These are phyloP conservation scores for Globisporangium canariense DNA, from an alignment of 352 stramenopile species.

Conservation along the genomic window DNA sequence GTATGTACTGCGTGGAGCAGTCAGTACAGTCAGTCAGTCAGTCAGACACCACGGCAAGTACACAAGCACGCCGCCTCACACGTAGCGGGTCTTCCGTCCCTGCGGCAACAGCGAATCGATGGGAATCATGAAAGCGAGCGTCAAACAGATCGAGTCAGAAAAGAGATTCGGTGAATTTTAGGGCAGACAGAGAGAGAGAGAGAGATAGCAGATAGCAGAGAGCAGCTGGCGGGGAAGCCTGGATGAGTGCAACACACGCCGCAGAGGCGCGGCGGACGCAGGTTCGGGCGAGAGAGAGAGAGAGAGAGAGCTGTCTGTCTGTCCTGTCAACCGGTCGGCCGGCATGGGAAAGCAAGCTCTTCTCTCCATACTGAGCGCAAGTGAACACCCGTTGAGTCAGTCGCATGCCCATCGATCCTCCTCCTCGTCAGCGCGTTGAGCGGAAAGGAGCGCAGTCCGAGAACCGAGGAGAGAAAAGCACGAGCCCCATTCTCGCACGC, in stretches of 20 bases:
- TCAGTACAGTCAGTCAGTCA: too few species aligned
- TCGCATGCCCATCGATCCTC: constrained; percentile 1
- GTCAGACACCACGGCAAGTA: too few species aligned
- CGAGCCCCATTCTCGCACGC: not conserved
- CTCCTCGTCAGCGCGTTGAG: not conserved
- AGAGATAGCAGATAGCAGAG: not conserved
- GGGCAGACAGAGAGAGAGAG: not conserved
- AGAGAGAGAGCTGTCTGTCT: not conserved
- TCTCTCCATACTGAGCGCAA: constrained; percentile 8
- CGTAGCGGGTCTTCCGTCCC: not conserved
- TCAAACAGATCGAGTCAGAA: not conserved
- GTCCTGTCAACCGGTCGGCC: not conserved
- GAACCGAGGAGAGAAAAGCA: not conserved
- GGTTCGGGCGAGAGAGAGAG: not conserved
- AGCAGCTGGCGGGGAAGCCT: not conserved
- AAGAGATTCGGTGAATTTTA: constrained; percentile 6
- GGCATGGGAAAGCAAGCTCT: not conserved
- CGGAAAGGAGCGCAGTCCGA: not conserved
- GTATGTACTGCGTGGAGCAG: too few species aligned
- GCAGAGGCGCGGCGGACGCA: not conserved
- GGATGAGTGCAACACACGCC: not conserved
- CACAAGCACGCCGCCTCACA: not conserved
- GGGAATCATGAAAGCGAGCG: too few species aligned
- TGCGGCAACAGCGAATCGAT: too few species aligned
- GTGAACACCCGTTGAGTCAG: not conserved